phyloP scores from a whole-genome alignment of 345 rosid genomes.

The Citrus medica region DNA sequence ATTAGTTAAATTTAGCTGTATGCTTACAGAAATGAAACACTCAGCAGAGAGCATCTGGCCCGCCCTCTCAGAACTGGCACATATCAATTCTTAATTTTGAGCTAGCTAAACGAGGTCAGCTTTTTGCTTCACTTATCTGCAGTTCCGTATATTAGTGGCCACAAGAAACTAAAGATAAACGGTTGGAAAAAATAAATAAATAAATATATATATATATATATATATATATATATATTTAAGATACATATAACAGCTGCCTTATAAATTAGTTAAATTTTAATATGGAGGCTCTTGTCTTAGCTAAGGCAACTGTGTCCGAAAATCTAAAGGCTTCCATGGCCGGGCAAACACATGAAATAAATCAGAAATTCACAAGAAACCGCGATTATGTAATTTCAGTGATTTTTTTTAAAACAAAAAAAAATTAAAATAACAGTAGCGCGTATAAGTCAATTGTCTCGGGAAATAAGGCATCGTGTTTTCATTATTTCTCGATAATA shows the following conservation, averaged over 20 bases:
- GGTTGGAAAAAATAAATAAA: no score
- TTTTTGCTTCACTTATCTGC: not conserved
- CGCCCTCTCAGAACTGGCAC: not conserved
- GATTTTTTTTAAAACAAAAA: no score
- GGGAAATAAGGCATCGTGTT: not conserved
- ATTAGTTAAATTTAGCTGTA: not conserved
- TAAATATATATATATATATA: no score
- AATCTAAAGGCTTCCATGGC: not conserved
- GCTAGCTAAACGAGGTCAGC: not conserved
- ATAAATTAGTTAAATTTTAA: no score
- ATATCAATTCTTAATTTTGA: not conserved
- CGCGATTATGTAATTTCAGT: no score
- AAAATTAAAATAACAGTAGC: not conserved
- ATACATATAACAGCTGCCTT: no score
- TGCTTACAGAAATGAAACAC: slow-evolving; percentile 8
- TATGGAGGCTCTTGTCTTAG: no score
- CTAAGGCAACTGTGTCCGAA: no score
- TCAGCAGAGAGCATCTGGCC: not conserved
- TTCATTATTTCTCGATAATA: not conserved
- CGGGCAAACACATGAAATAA: not conserved
- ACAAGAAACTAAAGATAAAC: not conserved
- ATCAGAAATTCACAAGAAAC: not conserved
- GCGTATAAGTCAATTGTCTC: not conserved
- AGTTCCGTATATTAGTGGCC: not conserved
- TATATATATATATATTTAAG: no score